Base-by-base conservation (phyloP, 164 flowering plant genomes). In the Vitis rupestris region DNA sequence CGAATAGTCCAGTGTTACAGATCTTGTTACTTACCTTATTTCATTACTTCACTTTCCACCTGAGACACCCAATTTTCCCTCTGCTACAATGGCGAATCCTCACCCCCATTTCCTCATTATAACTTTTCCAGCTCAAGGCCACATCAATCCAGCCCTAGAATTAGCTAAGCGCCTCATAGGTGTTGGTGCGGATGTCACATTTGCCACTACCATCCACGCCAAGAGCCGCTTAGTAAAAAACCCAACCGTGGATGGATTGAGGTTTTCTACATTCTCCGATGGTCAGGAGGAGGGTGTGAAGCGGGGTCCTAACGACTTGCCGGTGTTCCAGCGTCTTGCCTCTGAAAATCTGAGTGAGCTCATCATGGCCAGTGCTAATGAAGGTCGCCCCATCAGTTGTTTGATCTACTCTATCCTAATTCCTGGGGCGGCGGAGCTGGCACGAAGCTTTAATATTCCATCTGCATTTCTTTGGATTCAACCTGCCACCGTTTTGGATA, bases 101-200 rank as follows among this genome's bases (percentile, higher is more conserved):
- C 27, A 23, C 27, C 27, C 27, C 27, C 27, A 72, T 50, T 4
- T 76, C 29, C 75, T 76, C 27, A 12, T 76, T 12, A 61, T 76
- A 2, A 51, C 75, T 10, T 72, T 63, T 51, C 72, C 76, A 4
- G 67, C 59, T 0, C 76, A 73, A 57, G 71, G 80, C 65, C 80
- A 77, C 57, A 73, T 77, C 8, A 77, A 77, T 51, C 80, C 80
- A 7, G 17, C 68, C 11, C 70, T 77, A 37, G 74, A 77, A 52
- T 61, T 77, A 48, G 74, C 80, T 5, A 73, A 70, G 37, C 59
- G 68, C 8, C 71, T 77, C 19, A 1, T 57, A 3, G 15, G 60
- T 8, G 14, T 54, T 7, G 76, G 73, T 23, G 64, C 52, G 0
- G 4, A 37, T 3, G 76, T 72, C 37, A 69, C 76, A 16, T 65